These are phyloP conservation scores for Trichosporon sp. DNA, from an alignment of 1,284 basidiomycete species.

Conservation along the genomic window DNA sequence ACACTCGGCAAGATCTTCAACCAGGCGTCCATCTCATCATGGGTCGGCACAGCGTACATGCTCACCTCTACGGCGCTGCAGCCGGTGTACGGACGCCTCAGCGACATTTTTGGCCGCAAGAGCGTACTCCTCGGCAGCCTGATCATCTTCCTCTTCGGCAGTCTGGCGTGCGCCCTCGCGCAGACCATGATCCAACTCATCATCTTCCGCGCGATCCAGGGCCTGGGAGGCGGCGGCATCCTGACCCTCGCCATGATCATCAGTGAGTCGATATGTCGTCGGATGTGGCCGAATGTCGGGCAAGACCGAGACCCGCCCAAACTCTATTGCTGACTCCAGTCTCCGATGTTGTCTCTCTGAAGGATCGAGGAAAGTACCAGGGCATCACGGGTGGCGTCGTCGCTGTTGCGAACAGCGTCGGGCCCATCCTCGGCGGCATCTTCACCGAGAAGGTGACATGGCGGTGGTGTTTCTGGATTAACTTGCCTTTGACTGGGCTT, in stretches of 20 bases:
- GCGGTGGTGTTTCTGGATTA: constrained; percentile 56
- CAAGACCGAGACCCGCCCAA: not conserved
- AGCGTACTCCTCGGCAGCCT: constrained; percentile 52
- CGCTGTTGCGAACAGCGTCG: constrained; percentile 36
- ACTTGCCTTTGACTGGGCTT: constrained; percentile 57
- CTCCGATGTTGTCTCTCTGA: constrained; percentile 37
- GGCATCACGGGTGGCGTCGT: constrained; percentile 41
- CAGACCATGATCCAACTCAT: constrained; percentile 64
- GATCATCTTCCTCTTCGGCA: constrained; percentile 57
- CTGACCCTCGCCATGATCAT: constrained; percentile 33
- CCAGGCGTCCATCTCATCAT: constrained; percentile 60
- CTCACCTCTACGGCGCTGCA: constrained; percentile 52
- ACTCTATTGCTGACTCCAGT: constrained; percentile 9
- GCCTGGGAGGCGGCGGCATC: constrained; percentile 34
- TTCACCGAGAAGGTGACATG: constrained; percentile 32
- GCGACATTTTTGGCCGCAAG: constrained; percentile 73
- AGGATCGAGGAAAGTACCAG: constrained; percentile 48
- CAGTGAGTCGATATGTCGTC: constrained; percentile 8
- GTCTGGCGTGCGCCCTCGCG: constrained; percentile 55
- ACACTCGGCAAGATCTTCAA: constrained; percentile 63
- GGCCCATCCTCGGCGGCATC: constrained; percentile 45
- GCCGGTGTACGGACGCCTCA: constrained; percentile 59
- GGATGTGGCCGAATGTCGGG: not conserved
- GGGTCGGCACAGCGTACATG: constrained; percentile 54
- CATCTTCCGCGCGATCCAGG: constrained; percentile 55